Evolutionary conservation across 257 asterid species (phyloP).

Genomic region (Petunia secreta): DNA sequence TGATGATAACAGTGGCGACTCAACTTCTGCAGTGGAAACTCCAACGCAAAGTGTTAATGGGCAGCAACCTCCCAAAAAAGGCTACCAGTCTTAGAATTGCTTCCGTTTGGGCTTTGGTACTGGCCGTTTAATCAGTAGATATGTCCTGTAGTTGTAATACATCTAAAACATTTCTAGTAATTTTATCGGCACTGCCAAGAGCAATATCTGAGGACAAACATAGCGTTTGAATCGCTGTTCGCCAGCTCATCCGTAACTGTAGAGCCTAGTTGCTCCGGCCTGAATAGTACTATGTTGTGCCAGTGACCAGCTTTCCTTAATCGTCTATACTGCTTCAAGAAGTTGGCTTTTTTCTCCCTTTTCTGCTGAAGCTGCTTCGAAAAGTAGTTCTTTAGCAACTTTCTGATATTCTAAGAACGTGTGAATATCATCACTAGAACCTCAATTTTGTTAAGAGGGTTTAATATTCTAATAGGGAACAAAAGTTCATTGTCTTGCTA

Average conservation of each 20-base stretch:
- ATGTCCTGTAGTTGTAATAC: neutral
- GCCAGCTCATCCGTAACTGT: neutral
- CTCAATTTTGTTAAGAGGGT: neutral
- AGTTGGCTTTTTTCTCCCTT: too few species aligned
- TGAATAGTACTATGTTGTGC: neutral
- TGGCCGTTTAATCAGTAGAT: neutral
- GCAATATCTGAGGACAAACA: neutral
- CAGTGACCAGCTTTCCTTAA: too few species aligned
- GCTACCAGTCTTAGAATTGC: constrained; percentile 4
- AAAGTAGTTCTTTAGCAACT: neutral
- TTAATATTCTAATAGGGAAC: neutral
- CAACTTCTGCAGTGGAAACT: constrained; percentile 25
- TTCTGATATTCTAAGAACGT: neutral
- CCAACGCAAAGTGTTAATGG: constrained; percentile 23
- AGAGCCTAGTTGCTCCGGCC: neutral
- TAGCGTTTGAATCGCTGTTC: neutral
- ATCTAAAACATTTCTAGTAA: neutral
- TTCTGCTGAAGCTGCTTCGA: neutral
- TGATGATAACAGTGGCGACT: constrained; percentile 18
- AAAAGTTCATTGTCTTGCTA: neutral
- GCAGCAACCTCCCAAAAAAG: constrained; percentile 18
- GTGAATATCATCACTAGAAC: neutral
- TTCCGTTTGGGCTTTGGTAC: neutral
- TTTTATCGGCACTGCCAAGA: neutral
- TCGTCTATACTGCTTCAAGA: neutral